Evolutionary conservation across 2,329 filamentous ascomycete genomes (phyloP).

Genomic region (Phialemonium atrogriseum): DNA sequence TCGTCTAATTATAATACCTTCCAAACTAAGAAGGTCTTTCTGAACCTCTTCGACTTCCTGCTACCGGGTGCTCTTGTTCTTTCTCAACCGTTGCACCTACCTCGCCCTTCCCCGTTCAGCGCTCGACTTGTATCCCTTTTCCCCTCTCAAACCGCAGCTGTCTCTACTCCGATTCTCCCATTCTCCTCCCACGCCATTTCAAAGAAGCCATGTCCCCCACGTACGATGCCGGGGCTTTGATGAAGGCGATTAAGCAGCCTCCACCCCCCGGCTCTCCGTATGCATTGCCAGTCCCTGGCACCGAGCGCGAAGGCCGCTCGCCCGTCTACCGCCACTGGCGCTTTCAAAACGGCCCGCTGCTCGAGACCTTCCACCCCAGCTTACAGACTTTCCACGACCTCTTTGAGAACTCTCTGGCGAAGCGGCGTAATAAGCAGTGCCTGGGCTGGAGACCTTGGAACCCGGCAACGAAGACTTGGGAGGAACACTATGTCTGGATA

Average conservation of each 20-base stretch:
- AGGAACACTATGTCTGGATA: conserved; percentile 72
- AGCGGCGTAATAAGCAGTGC: conserved; percentile 59
- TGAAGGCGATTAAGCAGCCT: conserved; percentile 46
- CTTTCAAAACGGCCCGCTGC: conserved; percentile 60
- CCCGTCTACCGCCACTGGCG: conserved; percentile 78
- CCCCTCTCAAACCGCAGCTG: background rate
- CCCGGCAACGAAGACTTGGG: conserved; percentile 60
- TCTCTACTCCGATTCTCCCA: conserved; percentile 2
- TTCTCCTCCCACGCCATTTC: conserved; percentile 5
- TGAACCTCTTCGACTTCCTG: too few species aligned
- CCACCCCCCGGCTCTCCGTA: conserved; percentile 73
- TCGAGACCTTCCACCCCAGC: conserved; percentile 64
- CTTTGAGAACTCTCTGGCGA: conserved; percentile 62
- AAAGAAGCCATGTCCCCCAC: conserved; percentile 23
- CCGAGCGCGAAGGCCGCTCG: conserved; percentile 63
- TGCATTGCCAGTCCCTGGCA: conserved; percentile 67
- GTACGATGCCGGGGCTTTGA: conserved; percentile 28
- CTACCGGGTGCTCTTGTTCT: too few species aligned
- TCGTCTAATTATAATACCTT: too few species aligned
- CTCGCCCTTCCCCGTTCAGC: too few species aligned
- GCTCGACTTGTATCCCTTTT: conserved; percentile 1
- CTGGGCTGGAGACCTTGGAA: conserved; percentile 79
- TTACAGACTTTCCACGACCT: conserved; percentile 69
- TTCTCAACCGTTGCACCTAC: too few species aligned
- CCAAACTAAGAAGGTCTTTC: too few species aligned